Conservation (phyloP, 2,329 filamentous ascomycete genomes). For the Aspergillus sp. region DNA sequence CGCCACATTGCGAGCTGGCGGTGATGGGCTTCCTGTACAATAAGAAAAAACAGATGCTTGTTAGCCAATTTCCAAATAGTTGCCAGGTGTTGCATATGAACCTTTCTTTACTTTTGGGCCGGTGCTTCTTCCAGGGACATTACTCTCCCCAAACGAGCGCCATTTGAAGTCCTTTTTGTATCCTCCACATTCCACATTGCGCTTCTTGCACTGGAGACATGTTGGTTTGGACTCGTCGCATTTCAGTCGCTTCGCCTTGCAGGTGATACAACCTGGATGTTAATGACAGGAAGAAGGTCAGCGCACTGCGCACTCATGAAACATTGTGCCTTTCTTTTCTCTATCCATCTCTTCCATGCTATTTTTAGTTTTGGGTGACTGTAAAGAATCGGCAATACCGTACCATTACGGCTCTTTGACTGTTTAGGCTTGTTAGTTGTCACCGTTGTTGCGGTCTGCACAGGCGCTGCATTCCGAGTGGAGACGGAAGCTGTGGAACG, state of each 20-base stretch:
- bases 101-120: constrained; percentile 49
- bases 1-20: constrained; percentile 7
- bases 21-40: constrained; percentile 10
- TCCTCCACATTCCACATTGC: constrained; percentile 66
- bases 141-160: constrained; percentile 67
- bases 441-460: constrained; percentile 5
- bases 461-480: constrained; percentile 20
- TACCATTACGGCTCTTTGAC: constrained; percentile 75
- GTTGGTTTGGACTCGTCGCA: constrained; percentile 71
- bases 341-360: constrained; percentile 8
- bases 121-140: constrained; percentile 41
- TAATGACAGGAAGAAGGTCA: constrained; percentile 27
- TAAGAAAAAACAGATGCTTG: not conserved
- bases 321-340: constrained; percentile 2
- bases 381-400: constrained; percentile 26
- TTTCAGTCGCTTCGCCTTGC: constrained; percentile 71
- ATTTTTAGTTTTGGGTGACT: constrained; percentile 1
- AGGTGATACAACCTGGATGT: constrained; percentile 66
- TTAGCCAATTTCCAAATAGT: constrained; percentile 1
- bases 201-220: constrained; percentile 65
- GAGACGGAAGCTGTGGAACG: constrained; percentile 29
- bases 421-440: constrained; percentile 62
- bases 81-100: constrained; percentile 14
- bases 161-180: constrained; percentile 78
- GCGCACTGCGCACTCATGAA: constrained; percentile 23